These are phyloP conservation scores for Pseudogymnoascus sp. DNA, from an alignment of 2,329 filamentous ascomycete genomes.

Conservation along the genomic window DNA sequence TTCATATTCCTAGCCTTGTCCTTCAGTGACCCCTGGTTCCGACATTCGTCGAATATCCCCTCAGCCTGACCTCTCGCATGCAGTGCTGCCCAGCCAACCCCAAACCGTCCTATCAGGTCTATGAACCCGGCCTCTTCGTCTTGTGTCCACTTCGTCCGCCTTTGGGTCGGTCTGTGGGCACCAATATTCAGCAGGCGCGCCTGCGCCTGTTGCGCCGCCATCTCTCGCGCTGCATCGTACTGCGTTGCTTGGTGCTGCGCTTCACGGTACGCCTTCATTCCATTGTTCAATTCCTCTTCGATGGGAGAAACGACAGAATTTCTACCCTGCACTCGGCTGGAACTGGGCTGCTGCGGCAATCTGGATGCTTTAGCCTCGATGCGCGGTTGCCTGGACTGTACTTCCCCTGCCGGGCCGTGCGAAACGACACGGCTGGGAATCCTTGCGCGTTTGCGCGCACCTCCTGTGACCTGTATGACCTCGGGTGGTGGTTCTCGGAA, in stretches of 20 bases:
- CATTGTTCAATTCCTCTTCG: neutral
- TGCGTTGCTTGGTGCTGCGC: conserved; percentile 3
- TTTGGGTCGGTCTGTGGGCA: conserved; percentile 10
- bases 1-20: conserved; percentile 50
- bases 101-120: conserved; percentile 39
- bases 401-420: neutral
- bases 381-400: neutral
- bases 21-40: conserved; percentile 45
- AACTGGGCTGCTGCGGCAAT: neutral
- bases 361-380: neutral
- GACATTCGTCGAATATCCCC: conserved; percentile 24
- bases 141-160: conserved; percentile 29
- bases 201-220: neutral
- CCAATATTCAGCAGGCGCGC: neutral
- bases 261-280: neutral
- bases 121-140: conserved; percentile 39
- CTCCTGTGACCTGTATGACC: neutral
- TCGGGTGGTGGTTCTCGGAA: neutral
- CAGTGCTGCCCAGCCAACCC: conserved; percentile 42
- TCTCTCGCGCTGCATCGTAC: neutral
- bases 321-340: neutral
- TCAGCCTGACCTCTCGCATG: conserved; percentile 25
- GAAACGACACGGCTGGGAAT: neutral
- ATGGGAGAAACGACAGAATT: neutral
- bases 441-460: neutral